These are phyloP conservation scores for Martensiomyces pterosporus DNA, from an alignment of 192 early-diverging fungal genomes.

Conservation along the genomic window DNA sequence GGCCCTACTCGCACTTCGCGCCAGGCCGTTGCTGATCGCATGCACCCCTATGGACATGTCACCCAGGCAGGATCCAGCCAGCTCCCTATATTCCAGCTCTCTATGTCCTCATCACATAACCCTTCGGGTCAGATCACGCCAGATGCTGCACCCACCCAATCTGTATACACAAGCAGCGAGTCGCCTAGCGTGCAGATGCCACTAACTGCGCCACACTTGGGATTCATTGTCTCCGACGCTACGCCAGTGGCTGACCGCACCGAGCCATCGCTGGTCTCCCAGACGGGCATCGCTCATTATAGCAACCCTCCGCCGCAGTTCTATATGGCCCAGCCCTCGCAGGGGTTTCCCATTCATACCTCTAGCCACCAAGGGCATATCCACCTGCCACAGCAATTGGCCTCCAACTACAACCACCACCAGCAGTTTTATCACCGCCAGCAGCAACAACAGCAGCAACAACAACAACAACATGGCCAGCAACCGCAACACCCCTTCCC, in stretches of 20 bases:
- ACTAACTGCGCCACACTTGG: constrained; percentile 18
- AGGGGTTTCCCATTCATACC: constrained; percentile 13
- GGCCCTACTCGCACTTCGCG: constrained; percentile 17
- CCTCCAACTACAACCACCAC: constrained; percentile 4
- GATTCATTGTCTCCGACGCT: constrained; percentile 12
- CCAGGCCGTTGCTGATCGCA: constrained; percentile 28
- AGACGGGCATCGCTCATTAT: constrained; percentile 1
- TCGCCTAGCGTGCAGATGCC: constrained; percentile 24
- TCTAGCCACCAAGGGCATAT: constrained; percentile 22
- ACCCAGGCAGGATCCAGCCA: constrained; percentile 6
- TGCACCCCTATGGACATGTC: constrained; percentile 31
- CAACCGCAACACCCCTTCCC: background rate
- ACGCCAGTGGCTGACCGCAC: constrained; percentile 18
- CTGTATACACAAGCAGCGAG: constrained; percentile 12
- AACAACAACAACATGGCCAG: constrained; percentile 2
- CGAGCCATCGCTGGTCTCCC: constrained; percentile 20
- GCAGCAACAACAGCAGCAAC: constrained; percentile 2
- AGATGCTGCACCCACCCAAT: constrained; percentile 1
- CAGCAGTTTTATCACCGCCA: constrained; percentile 6
- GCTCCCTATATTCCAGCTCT: constrained; percentile 19
- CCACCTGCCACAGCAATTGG: constrained; percentile 2
- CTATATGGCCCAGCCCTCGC: constrained; percentile 23
- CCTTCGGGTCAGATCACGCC: constrained; percentile 21
- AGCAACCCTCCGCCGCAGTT: constrained; percentile 21
- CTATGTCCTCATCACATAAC: constrained; percentile 8